phyloP scores from a whole-genome alignment of 2,329 filamentous ascomycete genomes.

The Fusarium hainanense region DNA sequence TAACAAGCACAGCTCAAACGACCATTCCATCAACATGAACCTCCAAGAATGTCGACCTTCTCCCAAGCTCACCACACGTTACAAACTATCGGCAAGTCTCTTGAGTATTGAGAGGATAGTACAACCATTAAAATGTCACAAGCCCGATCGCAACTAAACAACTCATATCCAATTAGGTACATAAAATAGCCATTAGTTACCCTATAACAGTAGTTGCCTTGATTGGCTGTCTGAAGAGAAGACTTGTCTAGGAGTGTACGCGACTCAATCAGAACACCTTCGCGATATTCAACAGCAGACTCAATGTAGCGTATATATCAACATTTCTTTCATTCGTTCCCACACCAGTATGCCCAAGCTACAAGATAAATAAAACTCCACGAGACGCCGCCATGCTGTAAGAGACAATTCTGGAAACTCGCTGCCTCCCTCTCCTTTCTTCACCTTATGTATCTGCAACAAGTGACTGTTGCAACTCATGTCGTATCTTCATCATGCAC shows the following conservation, averaged over 20 bases:
- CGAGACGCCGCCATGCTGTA: constrained; percentile 42
- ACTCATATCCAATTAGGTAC: not conserved
- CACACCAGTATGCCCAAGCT: constrained; percentile 33
- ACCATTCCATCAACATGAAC: not conserved
- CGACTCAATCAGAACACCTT: not conserved
- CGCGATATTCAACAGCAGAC: not conserved
- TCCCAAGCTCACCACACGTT: not conserved
- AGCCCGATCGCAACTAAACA: not conserved
- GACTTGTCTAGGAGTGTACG: not conserved
- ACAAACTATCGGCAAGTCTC: not conserved
- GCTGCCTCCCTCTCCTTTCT: constrained; percentile 11
- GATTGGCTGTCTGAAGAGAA: not conserved
- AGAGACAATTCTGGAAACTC: constrained; percentile 42
- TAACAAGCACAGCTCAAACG: too few species aligned
- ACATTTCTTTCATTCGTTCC: constrained; percentile 26
- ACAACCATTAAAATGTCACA: not conserved
- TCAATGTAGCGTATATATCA: not conserved
- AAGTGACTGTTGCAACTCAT: constrained; percentile 1
- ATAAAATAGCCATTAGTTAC: not conserved
- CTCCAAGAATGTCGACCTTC: not conserved
- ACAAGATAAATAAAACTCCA: constrained; percentile 40
- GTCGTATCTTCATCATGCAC: constrained; percentile 59
- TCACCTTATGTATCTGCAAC: constrained; percentile 7
- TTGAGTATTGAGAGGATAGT: not conserved
- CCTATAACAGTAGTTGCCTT: not conserved